Conservation (phyloP, 2,329 filamentous ascomycete species). For the Fonsecaea erecta region DNA sequence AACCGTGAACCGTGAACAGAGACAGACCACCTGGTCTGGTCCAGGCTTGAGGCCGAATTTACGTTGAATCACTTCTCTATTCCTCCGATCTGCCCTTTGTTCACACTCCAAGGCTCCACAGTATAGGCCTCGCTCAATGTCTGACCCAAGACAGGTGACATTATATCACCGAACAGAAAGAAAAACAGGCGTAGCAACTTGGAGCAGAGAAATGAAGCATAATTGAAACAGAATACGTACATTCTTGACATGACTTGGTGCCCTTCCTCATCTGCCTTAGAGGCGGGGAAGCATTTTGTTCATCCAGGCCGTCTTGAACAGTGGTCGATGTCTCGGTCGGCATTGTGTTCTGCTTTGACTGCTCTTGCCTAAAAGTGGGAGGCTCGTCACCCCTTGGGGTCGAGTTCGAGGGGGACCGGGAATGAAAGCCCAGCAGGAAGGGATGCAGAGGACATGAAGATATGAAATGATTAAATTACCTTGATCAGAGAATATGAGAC, state of each 20-base stretch:
- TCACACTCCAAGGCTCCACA: not conserved
- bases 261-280: slow-evolving; percentile 35
- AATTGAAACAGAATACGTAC: slow-evolving; percentile 21
- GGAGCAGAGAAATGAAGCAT: not conserved
- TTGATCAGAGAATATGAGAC: not conserved
- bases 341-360: not conserved
- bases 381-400: not conserved
- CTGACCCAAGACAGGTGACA: not conserved
- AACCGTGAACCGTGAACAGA: not conserved
- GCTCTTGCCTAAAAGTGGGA: not conserved
- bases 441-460: not conserved
- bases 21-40: not conserved
- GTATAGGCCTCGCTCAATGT: not conserved
- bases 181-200: not conserved
- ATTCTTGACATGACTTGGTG: slow-evolving; percentile 37
- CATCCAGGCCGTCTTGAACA: not conserved
- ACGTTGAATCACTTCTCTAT: not conserved
- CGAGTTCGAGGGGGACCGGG: not conserved
- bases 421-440: not conserved
- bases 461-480: too few species aligned
- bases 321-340: not conserved
- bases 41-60: not conserved
- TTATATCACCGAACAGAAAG: not conserved
- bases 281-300: not conserved
- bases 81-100: not conserved